Conservation (phyloP, 2,329 filamentous ascomycete species). For the Ceratocystis colombiana region DNA sequence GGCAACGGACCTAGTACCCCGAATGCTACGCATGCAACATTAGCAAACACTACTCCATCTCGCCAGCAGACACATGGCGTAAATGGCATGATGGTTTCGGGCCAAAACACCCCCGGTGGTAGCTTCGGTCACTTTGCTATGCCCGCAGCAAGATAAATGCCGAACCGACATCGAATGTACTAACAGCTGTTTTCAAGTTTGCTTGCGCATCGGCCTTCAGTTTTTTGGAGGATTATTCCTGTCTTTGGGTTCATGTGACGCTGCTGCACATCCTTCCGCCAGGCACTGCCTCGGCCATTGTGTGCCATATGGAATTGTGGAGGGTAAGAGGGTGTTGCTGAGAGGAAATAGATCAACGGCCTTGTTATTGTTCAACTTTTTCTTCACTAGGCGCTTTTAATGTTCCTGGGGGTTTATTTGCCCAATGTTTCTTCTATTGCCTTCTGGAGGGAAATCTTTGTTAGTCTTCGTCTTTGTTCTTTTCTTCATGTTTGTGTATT, state of each 20-base stretch:
- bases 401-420: constrained; percentile 3
- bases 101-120: constrained; percentile 68
- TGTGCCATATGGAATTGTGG: too few species aligned
- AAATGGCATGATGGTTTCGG: constrained; percentile 50
- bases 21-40: constrained; percentile 50
- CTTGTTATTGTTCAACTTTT: neutral
- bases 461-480: constrained; percentile 5
- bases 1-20: constrained; percentile 53
- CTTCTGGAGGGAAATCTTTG: constrained; percentile 7
- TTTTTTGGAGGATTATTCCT: too few species aligned
- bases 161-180: neutral
- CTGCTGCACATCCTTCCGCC: neutral
- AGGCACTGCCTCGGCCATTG: neutral
- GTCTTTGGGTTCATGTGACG: neutral
- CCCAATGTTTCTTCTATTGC: constrained; percentile 7
- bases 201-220: neutral
- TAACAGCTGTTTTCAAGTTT: neutral
- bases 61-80: constrained; percentile 37
- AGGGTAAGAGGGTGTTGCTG: neutral
- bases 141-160: constrained; percentile 34
- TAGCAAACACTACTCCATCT: constrained; percentile 34
- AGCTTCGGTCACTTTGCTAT: constrained; percentile 65
- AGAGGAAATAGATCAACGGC: constrained; percentile 2
- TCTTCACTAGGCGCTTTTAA: constrained; percentile 21
- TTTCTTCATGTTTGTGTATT: constrained; percentile 10